These are phyloP conservation scores for Gossypium schwendimanii DNA, from an alignment of 441 rosid species.

Conservation along the genomic window DNA sequence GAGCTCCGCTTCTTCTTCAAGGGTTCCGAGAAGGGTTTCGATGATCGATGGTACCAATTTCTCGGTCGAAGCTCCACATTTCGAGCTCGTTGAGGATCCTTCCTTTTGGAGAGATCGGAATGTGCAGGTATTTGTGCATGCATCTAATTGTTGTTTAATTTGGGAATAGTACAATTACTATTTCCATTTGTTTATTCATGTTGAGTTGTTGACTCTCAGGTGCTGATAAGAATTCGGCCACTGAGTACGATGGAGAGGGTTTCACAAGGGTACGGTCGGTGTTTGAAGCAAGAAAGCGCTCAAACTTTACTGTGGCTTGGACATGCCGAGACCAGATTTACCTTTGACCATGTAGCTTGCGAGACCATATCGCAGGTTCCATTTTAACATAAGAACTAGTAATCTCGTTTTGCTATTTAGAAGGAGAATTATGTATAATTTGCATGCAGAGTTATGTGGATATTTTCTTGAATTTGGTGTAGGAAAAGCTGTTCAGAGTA, in stretches of 20 bases:
- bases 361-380: slow-evolving; percentile 83
- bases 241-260: slow-evolving; percentile 53
- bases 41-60: slow-evolving; percentile 30
- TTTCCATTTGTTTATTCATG: slow-evolving; percentile 2
- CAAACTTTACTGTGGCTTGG: slow-evolving; percentile 75
- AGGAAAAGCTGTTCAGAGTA: slow-evolving; percentile 73
- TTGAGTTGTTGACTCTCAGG: slow-evolving; percentile 34
- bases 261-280: slow-evolving; percentile 55
- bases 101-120: slow-evolving; percentile 79
- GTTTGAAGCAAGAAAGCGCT: slow-evolving; percentile 74
- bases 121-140: slow-evolving; percentile 57
- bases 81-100: slow-evolving; percentile 63
- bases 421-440: not conserved
- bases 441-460: slow-evolving; percentile 6
- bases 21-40: slow-evolving; percentile 48
- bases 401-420: not conserved
- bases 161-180: not conserved
- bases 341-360: slow-evolving; percentile 78
- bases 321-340: slow-evolving; percentile 88
- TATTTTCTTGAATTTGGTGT: slow-evolving; percentile 16
- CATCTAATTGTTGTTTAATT: not conserved
- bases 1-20: slow-evolving; percentile 30
- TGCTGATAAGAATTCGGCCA: slow-evolving; percentile 79
- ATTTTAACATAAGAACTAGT: not conserved
- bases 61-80: slow-evolving; percentile 41